A percentile compares a stretch with the other conserved stretches of the same genome.
These are phyloP conservation scores for Quercus tomentella DNA, from an alignment of 331 rosid species.

Conservation along the genomic window DNA sequence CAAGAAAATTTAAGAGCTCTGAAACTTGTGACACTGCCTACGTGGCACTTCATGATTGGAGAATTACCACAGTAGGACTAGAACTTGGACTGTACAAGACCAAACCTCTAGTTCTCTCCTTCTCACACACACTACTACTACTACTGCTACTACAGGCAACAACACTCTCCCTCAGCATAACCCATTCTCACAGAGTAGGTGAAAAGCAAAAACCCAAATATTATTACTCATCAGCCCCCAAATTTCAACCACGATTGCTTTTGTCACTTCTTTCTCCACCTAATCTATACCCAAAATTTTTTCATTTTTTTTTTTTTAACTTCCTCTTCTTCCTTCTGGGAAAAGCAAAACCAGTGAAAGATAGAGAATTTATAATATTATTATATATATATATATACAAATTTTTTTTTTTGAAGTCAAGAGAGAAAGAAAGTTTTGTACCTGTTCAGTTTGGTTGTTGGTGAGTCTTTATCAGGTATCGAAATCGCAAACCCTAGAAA, in stretches of 20 bases:
- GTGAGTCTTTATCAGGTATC: conserved; percentile 1
- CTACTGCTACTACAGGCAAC: no score
- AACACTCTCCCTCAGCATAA: no score
- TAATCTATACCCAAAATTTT: conserved; percentile 30
- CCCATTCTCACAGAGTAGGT: conserved; percentile 40
- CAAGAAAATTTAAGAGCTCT: conserved; percentile 12
- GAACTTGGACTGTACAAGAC: conserved; percentile 35
- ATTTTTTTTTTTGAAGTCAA: no score
- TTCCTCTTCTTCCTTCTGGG: not conserved
- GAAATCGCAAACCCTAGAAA: conserved; percentile 19
- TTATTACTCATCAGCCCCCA: conserved; percentile 25
- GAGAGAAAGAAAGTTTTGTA: not conserved
- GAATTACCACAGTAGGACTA: conserved; percentile 12
- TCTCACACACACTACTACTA: not conserved
- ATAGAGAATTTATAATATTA: not conserved
- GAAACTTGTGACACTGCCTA: not conserved
- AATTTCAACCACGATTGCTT: conserved; percentile 38
- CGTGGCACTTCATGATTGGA: conserved; percentile 23
- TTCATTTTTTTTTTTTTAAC: not conserved
- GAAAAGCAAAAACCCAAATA: conserved; percentile 53
- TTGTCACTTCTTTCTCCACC: conserved; percentile 21
- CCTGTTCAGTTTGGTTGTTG: not conserved
- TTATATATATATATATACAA: no score
- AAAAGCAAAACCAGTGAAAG: not conserved
- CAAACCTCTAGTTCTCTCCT: not conserved